Percentiles rank a stretch among this genome's conserved stretches.
Evolutionary conservation across 202 grass and related monocot genomes (phyloP).

Genomic region (Carex arenaria): DNA sequence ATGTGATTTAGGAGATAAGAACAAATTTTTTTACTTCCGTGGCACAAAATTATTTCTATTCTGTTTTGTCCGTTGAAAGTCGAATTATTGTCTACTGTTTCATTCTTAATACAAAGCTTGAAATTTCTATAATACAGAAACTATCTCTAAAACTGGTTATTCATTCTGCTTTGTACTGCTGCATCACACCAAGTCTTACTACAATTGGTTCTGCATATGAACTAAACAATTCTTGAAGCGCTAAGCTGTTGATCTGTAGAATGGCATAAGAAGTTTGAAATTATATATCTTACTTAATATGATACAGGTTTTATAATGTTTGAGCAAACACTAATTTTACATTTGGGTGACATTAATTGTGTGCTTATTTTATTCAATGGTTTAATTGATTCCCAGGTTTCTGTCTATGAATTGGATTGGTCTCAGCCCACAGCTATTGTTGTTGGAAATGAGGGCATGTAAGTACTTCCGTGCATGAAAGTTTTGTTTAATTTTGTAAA

Average conservation of each 20-base stretch:
- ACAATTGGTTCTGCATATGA: neutral
- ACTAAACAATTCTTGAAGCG: neutral
- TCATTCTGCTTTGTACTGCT: neutral
- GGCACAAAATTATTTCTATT: too few species aligned
- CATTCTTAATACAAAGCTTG: neutral
- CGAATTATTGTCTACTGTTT: neutral
- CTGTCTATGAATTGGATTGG: constrained; percentile 97
- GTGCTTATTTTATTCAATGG: neutral
- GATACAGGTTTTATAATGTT: neutral
- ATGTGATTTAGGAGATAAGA: neutral
- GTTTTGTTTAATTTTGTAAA: constrained; percentile 10
- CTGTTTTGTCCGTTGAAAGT: neutral
- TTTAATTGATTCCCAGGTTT: constrained; percentile 54
- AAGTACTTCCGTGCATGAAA: constrained; percentile 20
- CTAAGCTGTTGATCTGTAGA: neutral
- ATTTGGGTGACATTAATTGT: neutral
- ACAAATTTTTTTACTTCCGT: neutral
- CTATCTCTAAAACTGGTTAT: neutral
- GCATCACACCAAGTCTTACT: neutral
- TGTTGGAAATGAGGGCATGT: constrained; percentile 93
- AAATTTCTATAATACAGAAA: neutral
- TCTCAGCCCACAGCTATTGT: constrained; percentile 84
- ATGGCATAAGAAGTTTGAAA: neutral
- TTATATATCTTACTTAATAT: neutral
- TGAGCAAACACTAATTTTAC: neutral